Base-by-base conservation (phyloP, 2,329 filamentous ascomycete species). In the Cordyceps cicadae region DNA sequence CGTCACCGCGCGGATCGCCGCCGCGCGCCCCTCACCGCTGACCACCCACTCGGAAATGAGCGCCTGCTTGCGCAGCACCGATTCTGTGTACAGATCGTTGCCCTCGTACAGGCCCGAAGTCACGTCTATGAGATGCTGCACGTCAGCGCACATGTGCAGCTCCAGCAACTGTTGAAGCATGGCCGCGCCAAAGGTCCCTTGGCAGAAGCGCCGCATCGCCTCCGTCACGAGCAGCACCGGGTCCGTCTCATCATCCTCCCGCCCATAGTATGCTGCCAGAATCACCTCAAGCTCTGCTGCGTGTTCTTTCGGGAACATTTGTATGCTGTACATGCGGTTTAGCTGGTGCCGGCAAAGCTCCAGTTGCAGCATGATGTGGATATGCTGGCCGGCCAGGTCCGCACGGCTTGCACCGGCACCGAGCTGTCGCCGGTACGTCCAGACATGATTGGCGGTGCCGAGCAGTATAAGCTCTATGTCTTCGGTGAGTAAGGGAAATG, bases 381-480 rank as follows among this genome's bases (percentile, higher is more conserved):
- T 54, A 39, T 50, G 43, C 34, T 48, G 57, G 12, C 43, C 29
- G 2, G 67, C 57, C 1, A 69, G 52, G 3, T 64, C 54, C 8
- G 32, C 51, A 9, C 24, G 32, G 0, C 65, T 59, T 2, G 67
- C 60, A 1, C 67, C 62, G 1, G 64, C 62, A 1, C 62, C 65
- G 4, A 69, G 65, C 17, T 68, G 64, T 0, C 66, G 59, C 9
- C 59, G 45, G 39, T 56, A 56, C 11, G 48, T 67, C 70, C 72
- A 74, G 12, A 75, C 71, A 1, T 69, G 68, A 0, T 68, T 69
- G 0, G 67, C 63, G 0, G 69, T 58, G 0, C 71, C 72, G 1
- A 72, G 69, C 0, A 75, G 58, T 0, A 70, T 69, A 1, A 72
- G 65, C 3, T 73, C 70, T 0, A 75, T 62, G n/a, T 75, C 73